Evolutionary conservation across 2,329 filamentous ascomycete genomes (phyloP).

Genomic region (Alternaria sp.): DNA sequence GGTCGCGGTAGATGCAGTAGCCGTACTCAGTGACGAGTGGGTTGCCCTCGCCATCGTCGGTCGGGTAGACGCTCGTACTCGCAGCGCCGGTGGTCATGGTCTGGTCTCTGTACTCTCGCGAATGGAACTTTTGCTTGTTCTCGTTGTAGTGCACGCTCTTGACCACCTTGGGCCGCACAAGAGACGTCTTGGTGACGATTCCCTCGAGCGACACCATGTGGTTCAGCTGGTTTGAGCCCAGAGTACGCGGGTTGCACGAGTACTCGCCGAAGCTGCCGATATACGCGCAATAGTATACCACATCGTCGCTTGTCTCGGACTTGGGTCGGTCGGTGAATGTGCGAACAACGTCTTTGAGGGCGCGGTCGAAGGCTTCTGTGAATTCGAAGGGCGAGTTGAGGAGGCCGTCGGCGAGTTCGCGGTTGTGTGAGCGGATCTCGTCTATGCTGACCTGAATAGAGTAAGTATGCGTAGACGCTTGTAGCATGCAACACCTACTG

Average conservation of each 20-base stretch:
- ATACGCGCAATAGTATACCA: conserved; percentile 93
- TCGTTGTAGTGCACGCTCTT: conserved; percentile 98
- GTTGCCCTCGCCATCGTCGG: conserved; percentile 91
- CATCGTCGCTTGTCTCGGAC: conserved; percentile 78
- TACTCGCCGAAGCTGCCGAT: conserved; percentile 95
- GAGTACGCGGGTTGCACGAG: conserved; percentile 89
- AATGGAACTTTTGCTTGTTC: conserved; percentile 82
- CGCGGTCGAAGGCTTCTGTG: conserved; percentile 84
- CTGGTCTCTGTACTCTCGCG: conserved; percentile 91
- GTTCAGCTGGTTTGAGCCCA: conserved; percentile 89
- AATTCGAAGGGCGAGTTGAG: conserved; percentile 89
- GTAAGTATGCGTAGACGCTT: conserved; percentile 9
- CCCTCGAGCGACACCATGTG: conserved; percentile 97
- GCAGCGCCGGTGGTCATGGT: conserved; percentile 91
- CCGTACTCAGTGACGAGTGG: conserved; percentile 95
- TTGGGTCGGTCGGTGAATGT: conserved; percentile 77
- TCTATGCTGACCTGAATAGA: conserved; percentile 66
- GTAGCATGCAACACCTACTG: conserved; percentile 46
- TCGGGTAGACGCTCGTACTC: conserved; percentile 90
- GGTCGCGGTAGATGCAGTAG: conserved; percentile 92
- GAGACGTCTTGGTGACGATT: conserved; percentile 93
- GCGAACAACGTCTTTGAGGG: conserved; percentile 85
- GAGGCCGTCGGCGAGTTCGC: conserved; percentile 79
- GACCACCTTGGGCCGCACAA: conserved; percentile 96
- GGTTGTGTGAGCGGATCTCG: conserved; percentile 86